Base-by-base conservation (phyloP, 495 filamentous ascomycete species). In the Parathielavia appendiculata region DNA sequence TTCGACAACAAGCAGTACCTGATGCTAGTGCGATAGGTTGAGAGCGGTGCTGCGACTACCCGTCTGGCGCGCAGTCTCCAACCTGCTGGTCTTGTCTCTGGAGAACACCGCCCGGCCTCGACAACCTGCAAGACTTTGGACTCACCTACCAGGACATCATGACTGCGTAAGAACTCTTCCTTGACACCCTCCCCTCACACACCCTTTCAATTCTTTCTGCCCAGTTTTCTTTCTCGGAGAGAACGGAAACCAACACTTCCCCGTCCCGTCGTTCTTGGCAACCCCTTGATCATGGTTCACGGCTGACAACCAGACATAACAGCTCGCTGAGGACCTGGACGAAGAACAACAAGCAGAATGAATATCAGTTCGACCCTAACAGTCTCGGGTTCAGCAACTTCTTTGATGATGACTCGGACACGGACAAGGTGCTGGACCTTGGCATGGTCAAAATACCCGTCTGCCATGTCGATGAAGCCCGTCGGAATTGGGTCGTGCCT, bases 391-490 rank as follows among this genome's bases (percentile, higher is more conserved):
- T 13, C 5, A 5, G 13, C 38, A 14, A 40, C 13, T 16, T 16
- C 10, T 16, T 40, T n/a, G n/a, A n/a, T 40, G 38, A 40, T 14
- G 10, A 11, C 38, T 13, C 38, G n/a, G n/a, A n/a, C 38, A 16
- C 5, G 3, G 13, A 40, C 14, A 40, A 40, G 14, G 38, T 40
- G 38, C 9, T 40, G 9, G 38, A 40, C 13, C 9, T 40, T 0
- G 38, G 38, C 10, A 11, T 40, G 10, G 13, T 40, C 38, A 40
- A 16, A 5, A 40, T 40, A 5, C 38, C 38, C 5, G 38, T 40
- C 13, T 40, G 38, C 38, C 66, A 40, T 73, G 79, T 49, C 5
- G 11, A 5, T 35, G 5, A 35, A 35, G 34, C n/a, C n/a, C n/a
- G n/a, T n/a, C n/a, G n/a, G n/a, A n/a, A n/a, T n/a, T n/a, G n/a